Evolutionary conservation across 2,329 filamentous ascomycete genomes (phyloP), one percentile per base, ranked within the genome.

Genomic region (Alternaria dauci): DNA sequence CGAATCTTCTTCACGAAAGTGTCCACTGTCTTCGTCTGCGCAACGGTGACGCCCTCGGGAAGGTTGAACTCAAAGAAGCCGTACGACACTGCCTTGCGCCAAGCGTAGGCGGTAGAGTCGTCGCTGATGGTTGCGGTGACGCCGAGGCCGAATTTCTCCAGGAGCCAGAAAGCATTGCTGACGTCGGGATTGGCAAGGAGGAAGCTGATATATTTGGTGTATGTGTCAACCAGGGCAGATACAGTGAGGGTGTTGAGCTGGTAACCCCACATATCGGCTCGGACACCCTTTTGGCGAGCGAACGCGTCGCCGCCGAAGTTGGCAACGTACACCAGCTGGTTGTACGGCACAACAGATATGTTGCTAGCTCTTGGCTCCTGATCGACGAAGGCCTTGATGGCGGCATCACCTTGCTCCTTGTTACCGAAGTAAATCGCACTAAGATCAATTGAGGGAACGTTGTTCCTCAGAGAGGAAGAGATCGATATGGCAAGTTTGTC

Each of bases 101-200:
- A 74, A 8, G 71, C 65, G 26, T 71, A 75, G 0, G 72, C 69
- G 2, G 72, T 74, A 1, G 44, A 36, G 4, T 66, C 61, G 11
- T 65, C 53, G 1, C 23, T 14, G 16, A 57, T 50, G 14, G n/a
- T 52, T 20, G 46, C 32, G 8, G 42, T 53, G 5, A 55, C 42
- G 18, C 52, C 42, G 0, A 55, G 32, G 1, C 52, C 52, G 14
- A 55, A 55, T 18, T 55, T 55, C 32, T 55, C 52, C 0, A 55
- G 5, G 11, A 55, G 30, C 52, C 52, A 55, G 30, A 20, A 26
- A 5, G 30, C 42, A 4, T 47, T 55, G 2, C 36, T 34, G 2
- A 55, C 25, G n/a, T 30, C 32, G 2, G 52, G 52, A 41, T 38
- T 55, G 1, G 30, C 42, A 8, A 30, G 52, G 18, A 55, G 30